phyloP scores from a whole-genome alignment of 2,329 filamentous ascomycete species.

The Cordyceps tenuipes region DNA sequence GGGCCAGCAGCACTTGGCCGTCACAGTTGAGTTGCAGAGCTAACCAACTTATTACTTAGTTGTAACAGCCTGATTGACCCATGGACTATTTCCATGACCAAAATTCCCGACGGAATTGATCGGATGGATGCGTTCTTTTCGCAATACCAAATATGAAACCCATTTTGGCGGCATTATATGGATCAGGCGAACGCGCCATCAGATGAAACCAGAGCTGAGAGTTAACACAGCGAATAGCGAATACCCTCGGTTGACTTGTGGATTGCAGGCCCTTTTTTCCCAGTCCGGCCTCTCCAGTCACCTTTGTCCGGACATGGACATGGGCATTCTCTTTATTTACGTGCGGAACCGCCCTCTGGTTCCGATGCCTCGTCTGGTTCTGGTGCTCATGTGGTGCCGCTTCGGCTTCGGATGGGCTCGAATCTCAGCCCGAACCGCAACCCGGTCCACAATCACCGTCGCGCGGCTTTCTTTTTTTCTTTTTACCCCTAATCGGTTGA shows the following conservation, averaged over 20 bases:
- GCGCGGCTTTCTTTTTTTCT: too few species aligned
- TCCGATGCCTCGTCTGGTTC: neutral
- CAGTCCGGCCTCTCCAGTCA: neutral
- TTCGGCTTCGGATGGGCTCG: neutral
- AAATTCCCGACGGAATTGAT: neutral
- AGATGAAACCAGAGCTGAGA: neutral
- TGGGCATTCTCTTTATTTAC: neutral
- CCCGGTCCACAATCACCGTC: neutral
- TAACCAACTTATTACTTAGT: too few species aligned
- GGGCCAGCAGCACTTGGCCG: too few species aligned
- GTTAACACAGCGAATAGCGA: neutral
- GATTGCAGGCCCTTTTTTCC: neutral
- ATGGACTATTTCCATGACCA: too few species aligned
- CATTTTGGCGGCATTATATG: neutral
- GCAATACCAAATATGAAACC: too few species aligned
- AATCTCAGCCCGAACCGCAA: conserved; percentile 1
- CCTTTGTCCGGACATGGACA: neutral
- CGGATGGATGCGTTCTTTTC: neutral
- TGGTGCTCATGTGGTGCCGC: neutral
- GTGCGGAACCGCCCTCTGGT: neutral
- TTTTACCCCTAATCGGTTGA: too few species aligned
- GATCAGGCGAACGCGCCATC: neutral
- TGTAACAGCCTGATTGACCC: too few species aligned
- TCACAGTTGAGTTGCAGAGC: too few species aligned
- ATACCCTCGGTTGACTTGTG: neutral